Percentiles rank a stretch among this genome's conserved stretches.
phyloP scores from a whole-genome alignment of 169 alveolate species.

The Blepharisma undulans region DNA sequence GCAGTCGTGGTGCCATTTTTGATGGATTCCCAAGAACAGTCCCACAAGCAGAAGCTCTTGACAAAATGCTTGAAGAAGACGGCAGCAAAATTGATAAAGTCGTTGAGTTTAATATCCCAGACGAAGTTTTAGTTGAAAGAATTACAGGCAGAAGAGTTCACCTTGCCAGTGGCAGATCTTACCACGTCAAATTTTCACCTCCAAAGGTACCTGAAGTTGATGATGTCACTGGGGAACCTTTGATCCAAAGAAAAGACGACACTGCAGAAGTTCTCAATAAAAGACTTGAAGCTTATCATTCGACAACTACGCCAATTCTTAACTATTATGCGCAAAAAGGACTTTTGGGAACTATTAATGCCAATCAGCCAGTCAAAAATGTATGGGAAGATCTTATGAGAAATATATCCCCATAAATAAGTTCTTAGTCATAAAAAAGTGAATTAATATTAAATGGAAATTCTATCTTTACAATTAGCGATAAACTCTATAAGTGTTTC shows the following conservation, averaged over 20 bases:
- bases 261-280: slow-evolving; percentile 77
- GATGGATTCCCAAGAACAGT: slow-evolving; percentile 95
- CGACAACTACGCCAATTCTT: slow-evolving; percentile 77
- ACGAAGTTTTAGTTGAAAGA: slow-evolving; percentile 88
- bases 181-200: slow-evolving; percentile 91
- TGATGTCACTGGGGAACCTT: slow-evolving; percentile 91
- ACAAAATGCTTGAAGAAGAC: slow-evolving; percentile 56
- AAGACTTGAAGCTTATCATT: slow-evolving; percentile 74
- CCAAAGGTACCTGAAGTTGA: slow-evolving; percentile 88
- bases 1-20: slow-evolving; percentile 90
- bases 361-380: slow-evolving; percentile 62
- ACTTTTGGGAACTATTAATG: slow-evolving; percentile 67
- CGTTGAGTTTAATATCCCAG: slow-evolving; percentile 89
- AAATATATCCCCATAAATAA: neutral
- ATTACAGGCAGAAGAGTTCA: slow-evolving; percentile 92
- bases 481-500: slow-evolving; percentile 12
- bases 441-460: neutral
- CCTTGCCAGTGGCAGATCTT: slow-evolving; percentile 93
- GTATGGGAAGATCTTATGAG: slow-evolving; percentile 60
- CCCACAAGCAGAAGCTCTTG: slow-evolving; percentile 90
- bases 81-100: slow-evolving; percentile 71
- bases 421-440: neutral
- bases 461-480: neutral
- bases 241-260: slow-evolving; percentile 84
- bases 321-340: slow-evolving; percentile 77